These are phyloP conservation scores for Paradendryphiella salina DNA, from an alignment of 2,329 filamentous ascomycete genomes.

Conservation along the genomic window DNA sequence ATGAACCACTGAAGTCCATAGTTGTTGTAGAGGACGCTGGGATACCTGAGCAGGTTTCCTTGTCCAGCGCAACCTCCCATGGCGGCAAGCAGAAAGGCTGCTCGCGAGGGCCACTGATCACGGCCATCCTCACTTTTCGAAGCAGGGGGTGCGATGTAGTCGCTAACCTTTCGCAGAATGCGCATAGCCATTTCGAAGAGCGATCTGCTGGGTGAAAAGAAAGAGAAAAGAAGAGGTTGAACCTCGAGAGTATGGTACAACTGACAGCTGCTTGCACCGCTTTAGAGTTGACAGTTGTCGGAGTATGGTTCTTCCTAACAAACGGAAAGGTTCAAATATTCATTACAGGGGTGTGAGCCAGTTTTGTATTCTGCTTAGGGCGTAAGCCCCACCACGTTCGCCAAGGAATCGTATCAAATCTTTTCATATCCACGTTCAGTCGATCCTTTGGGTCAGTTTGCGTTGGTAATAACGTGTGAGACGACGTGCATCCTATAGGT, in stretches of 20 bases:
- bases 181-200: conserved; percentile 18
- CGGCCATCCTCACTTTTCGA: conserved; percentile 49
- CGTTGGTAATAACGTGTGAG: conserved; percentile 4
- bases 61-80: conserved; percentile 64
- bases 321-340: background rate
- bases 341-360: conserved; percentile 1
- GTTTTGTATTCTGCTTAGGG: conserved; percentile 24
- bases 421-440: conserved; percentile 1
- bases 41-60: conserved; percentile 62
- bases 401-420: conserved; percentile 19
- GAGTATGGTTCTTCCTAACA: background rate
- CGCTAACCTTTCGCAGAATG: conserved; percentile 28
- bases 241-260: background rate
- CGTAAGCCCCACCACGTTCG: conserved; percentile 14
- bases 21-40: conserved; percentile 63
- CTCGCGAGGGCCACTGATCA: conserved; percentile 60
- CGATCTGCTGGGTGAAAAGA: background rate
- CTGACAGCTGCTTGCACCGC: background rate
- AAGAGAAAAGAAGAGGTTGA: background rate
- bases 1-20: conserved; percentile 64
- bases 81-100: conserved; percentile 60
- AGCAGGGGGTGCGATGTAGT: conserved; percentile 42
- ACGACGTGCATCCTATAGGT: conserved; percentile 2
- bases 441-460: conserved; percentile 1
- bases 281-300: background rate